Evolutionary conservation across 78 protist species (phyloP).

Genomic region (Dictyostelium capitatum): DNA sequence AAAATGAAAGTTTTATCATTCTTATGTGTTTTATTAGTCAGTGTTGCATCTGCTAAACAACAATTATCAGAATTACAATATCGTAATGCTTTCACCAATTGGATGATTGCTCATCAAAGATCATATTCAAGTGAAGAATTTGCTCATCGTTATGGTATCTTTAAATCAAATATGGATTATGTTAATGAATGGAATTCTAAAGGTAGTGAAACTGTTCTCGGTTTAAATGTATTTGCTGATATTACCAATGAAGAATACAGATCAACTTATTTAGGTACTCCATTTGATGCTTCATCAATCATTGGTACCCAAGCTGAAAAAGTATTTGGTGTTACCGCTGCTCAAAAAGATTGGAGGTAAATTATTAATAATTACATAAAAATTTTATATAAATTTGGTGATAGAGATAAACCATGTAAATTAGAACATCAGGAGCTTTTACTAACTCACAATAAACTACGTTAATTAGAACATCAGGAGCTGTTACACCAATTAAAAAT

Average conservation of each 20-base stretch:
- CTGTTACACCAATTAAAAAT: constrained; percentile 85
- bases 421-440: no score
- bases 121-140: constrained; percentile 26
- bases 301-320: background rate
- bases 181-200: constrained; percentile 45
- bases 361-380: no score
- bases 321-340: constrained; percentile 7
- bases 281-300: constrained; percentile 26
- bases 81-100: constrained; percentile 30
- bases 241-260: constrained; percentile 68
- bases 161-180: constrained; percentile 66
- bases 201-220: constrained; percentile 68
- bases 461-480: constrained; percentile 68
- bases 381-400: no score
- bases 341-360: constrained; percentile 66
- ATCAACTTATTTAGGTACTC: constrained; percentile 23
- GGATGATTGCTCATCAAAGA: constrained; percentile 42
- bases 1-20: constrained; percentile 19
- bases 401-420: no score
- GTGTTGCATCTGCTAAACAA: constrained; percentile 22
- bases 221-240: constrained; percentile 69
- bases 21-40: background rate
- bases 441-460: no score
- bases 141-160: constrained; percentile 39
- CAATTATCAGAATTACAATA: constrained; percentile 19